Base-by-base conservation (phyloP, 768 basidiomycete species). In the Crepidotus variabilis region DNA sequence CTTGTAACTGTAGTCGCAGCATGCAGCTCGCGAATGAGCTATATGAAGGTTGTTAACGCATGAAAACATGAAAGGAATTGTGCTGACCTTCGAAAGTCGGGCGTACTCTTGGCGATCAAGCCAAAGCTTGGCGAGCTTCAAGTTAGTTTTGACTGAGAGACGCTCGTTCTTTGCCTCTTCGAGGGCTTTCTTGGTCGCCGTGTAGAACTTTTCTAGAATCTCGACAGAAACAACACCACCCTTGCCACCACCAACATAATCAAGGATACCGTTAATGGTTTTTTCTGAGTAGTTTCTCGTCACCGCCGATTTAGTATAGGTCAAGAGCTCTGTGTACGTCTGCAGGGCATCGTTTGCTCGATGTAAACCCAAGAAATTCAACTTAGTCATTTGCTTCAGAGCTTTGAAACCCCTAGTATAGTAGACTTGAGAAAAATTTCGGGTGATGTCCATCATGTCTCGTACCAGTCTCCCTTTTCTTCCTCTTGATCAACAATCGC, bases 111-210 rank as follows among this genome's bases (percentile, higher is more conserved):
- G 89, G 55, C 94, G 81, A 69, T 98, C 96, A 34, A 98, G 77
- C 96, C 97, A 99, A 8, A 98, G 78, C 65, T 98, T 98, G 8
- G 96, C 97, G 2, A 98, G 79, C 73, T 99, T 99, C 61, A 98
- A 73, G 67, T 98, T 98, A 0, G 94, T 97, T 73, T 98, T 98
- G 11, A 88, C 90, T 0, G 92, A 95, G 46, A 99, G 71, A 59
- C 97, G 84, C 95, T 99, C 97, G 62, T 99, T 99, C 80, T 90
- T 97, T 10, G 93, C 91, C 62, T 98, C 97, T 59, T 87, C 88
- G 39, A 98, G 73, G 3, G 94, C 93, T 55, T 84, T 83, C 67
- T 92, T 90, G 1, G 97, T 99, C 0, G 81, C 91, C 64, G 96
- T 90, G 72, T 99, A 99, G 76, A 98, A 99, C 61, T 87, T 87